These are phyloP conservation scores for Pseudoperonospora humuli DNA, from an alignment of 352 stramenopile species.

Conservation along the genomic window DNA sequence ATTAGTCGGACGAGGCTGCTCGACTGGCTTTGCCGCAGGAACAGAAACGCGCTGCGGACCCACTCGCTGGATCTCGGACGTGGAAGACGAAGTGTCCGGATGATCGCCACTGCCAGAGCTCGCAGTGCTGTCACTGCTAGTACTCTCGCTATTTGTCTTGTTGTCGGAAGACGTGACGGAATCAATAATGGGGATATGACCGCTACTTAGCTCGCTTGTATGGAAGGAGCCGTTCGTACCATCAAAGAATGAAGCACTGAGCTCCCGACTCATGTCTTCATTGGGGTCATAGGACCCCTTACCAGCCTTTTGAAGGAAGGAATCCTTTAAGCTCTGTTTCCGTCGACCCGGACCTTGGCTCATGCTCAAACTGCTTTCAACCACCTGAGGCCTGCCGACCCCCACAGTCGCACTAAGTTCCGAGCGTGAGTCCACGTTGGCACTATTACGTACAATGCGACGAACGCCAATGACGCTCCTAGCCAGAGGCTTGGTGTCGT, in stretches of 20 bases:
- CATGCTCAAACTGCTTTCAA: conserved; percentile 16
- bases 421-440: conserved; percentile 2
- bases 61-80: conserved; percentile 16
- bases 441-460: conserved; percentile 13
- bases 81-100: conserved; percentile 12
- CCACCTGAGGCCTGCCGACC: conserved; percentile 7
- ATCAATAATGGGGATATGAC: conserved; percentile 22
- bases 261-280: conserved; percentile 24
- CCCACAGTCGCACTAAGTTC: conserved; percentile 16
- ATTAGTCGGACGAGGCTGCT: conserved; percentile 17
- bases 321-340: conserved; percentile 15
- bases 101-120: conserved; percentile 17
- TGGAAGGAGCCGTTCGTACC: conserved; percentile 26
- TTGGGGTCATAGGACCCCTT: conserved; percentile 20
- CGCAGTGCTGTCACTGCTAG: conserved; percentile 16
- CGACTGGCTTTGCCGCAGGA: conserved; percentile 9
- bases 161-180: conserved; percentile 7
- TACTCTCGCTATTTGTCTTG: conserved; percentile 17
- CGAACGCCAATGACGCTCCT: conserved; percentile 27
- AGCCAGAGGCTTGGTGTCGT: conserved; percentile 27
- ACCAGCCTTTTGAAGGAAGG: conserved; percentile 15
- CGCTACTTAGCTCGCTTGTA: conserved; percentile 22
- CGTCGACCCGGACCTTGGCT: conserved; percentile 18
- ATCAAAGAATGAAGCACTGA: conserved; percentile 32
- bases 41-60: conserved; percentile 24